Base-by-base conservation (phyloP, 2,329 filamentous ascomycete genomes). In the Sporothrix pallida region DNA sequence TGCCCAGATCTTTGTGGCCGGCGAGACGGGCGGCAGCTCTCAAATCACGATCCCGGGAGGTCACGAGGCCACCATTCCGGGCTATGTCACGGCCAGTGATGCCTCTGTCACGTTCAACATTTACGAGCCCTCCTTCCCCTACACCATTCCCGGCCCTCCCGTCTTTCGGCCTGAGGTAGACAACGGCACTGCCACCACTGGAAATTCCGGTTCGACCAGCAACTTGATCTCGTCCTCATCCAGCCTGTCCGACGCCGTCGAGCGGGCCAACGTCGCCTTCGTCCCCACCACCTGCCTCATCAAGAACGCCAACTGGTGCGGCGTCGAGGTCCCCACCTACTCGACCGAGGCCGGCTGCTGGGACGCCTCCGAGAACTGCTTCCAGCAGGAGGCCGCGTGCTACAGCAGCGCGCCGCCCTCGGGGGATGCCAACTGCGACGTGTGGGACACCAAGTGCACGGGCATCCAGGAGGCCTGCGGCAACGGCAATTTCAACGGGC, bases 221-320 rank as follows among this genome's bases (percentile, higher is more conserved):
- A 44, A 56, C 46, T 10, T 12, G 7, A 44, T 60, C 1, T 20
- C 50, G 0, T 20, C 62, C 6, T 42, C 58, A 56, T 46, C 70
- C 37, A 31, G n/a, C 20, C 20, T 74, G 76, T 65, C 77, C 77
- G 2, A 85, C 87, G 76, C 81, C 44, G 46, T 54, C 60, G 15
- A 68, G 2, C 72, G 78, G 3, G 83, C 86, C 56, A 90, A 89
- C 13, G 80, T 85, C 13, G 15, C 52, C 2, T 70, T 76, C 10
- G 83, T 89, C 71, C 90, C 90, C 0, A 72, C 78, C 1, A 82
- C 84, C 77, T 92, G 89, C 78, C 83, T 92, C 52, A 78, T 90
- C 74, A 88, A 89, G 78, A 93, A 92, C 79, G 91, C 84, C 74
- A 93, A 94, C 83, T 94, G 91, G 91, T 92, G 90, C 81, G 91